Evolutionary conservation across 1,284 basidiomycete genomes (phyloP).

Genomic region (Sanghuangporus baumii): DNA sequence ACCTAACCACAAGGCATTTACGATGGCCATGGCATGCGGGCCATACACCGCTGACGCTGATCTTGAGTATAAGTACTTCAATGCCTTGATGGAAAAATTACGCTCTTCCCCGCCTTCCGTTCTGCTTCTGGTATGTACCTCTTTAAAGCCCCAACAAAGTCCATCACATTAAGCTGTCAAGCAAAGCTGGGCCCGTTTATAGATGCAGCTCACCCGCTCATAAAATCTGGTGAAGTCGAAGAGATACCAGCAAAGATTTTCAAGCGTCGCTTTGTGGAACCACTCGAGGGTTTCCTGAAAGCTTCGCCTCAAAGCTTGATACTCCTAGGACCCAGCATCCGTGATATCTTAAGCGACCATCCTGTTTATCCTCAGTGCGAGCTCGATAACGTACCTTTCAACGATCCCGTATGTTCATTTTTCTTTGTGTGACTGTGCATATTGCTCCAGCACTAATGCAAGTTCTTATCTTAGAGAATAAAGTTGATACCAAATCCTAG

Average conservation of each 20-base stretch:
- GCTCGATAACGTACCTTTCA: constrained; percentile 41
- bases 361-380: constrained; percentile 86
- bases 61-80: constrained; percentile 70
- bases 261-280: constrained; percentile 54
- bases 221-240: constrained; percentile 69
- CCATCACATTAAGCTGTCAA: not conserved
- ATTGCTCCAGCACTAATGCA: not conserved
- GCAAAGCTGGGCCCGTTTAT: constrained; percentile 77
- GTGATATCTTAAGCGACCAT: constrained; percentile 78
- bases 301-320: constrained; percentile 63
- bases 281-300: constrained; percentile 55
- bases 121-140: constrained; percentile 63
- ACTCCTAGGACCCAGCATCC: constrained; percentile 76
- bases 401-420: constrained; percentile 40
- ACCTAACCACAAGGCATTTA: constrained; percentile 33
- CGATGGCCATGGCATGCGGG: constrained; percentile 69
- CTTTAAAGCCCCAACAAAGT: not conserved
- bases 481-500: constrained; percentile 84
- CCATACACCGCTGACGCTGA: constrained; percentile 80
- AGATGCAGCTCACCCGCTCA: constrained; percentile 66
- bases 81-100: constrained; percentile 51
- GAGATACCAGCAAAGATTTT: constrained; percentile 69
- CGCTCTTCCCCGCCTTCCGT: constrained; percentile 66
- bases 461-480: constrained; percentile 49
- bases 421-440: not conserved